Base-by-base conservation (phyloP, 2,329 filamentous ascomycete genomes). In the Aspergillus sp. region DNA sequence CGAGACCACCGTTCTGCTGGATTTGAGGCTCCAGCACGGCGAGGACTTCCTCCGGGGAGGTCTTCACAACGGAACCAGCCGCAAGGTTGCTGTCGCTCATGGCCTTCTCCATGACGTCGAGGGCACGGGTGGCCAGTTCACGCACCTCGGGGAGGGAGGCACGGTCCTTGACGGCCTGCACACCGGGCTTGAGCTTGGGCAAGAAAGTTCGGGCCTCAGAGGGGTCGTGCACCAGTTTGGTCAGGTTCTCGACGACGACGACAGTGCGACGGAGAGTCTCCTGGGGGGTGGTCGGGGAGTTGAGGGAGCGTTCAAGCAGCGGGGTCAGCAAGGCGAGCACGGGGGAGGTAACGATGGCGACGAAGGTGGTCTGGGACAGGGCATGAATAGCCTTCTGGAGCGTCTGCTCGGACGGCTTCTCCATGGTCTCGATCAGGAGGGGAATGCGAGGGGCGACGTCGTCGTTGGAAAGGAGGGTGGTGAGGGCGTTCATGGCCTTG, bases 321-420 rank as follows among this genome's bases (percentile, higher is more conserved):
- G 94, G 94, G 1, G 94, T 99, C 50, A 99, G 82, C 51, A 99
- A 85, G 16, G 94, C 94, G 52, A 99, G 84, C 4, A 97, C 93
- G 9, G 94, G 94, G 8, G 93, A 96, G 11, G 91, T 96, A 63
- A 99, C 94, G 59, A 95, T 82, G 51, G 94, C 92, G 49, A 99
- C 94, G 63, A 99, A 99, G n/a, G 94, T 99, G 10, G 94, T 99
- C 77, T 95, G 90, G 3, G 92, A 96, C 43, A 99, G 81, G 43
- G 92, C 94, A 68, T 96, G 94, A 60, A 99, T 97, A 30, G 94
- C 92, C 79, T 96, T 96, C 70, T 96, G 90, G 51, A 95, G 82
- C 24, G 88, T 90, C 72, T 95, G 85, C 13, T 89, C 80, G 10
- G 90, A 96, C 5, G 94, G 94, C 64, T 96, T 86, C 71, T 96